Base-by-base conservation (phyloP, 495 filamentous ascomycete species). In the Astrothelium subdiscretum region DNA sequence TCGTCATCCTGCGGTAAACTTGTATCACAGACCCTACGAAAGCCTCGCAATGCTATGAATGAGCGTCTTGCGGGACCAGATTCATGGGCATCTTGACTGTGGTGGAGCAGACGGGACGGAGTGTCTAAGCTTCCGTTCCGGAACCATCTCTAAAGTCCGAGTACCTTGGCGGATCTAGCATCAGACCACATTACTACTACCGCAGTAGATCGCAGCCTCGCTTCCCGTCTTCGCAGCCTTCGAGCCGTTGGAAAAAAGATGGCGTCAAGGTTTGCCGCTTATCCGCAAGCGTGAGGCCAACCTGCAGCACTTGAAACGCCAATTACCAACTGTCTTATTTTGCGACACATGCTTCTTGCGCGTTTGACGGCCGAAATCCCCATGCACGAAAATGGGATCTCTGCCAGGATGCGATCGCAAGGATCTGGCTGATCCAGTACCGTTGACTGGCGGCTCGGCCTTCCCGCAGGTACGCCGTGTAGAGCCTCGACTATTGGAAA, bases 261-360 rank as follows among this genome's bases (percentile, higher is more conserved):
- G 48, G 48, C 48, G 48, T 54, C 48, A 27, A 54, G 48, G 48
- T 54, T 54, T 54, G 48, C 48, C 48, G 48, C 29, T 29, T 54
- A 54, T 54, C 48, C 48, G 48, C 48, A 54, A 54, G 48, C 24
- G n/a, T 24, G 20, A 26, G 29, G 1, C 4, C 48, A 54, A 54
- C 48, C 24, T 29, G 48, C 48, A 54, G 48, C 24, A 8, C 10
- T 20, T 54, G 48, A 54, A 54, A 54, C 48, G 22, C 48, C 48
- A 54, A 29, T 3, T 20, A 24, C 48, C 48, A 29, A 54, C 48
- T 54, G 48, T 29, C 48, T 54, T 29, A 54, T 54, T 20, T 24
- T 8, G 2, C 48, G 12, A n/a, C n/a, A n/a, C 48, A 20, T 54
- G 48, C 48, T 15, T 54, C 20, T 12, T 20, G 48, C 48, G 48